A percentile compares a stretch with the other conserved stretches of the same genome.
These are phyloP conservation scores for Aquilaria yunnanensis DNA, from an alignment of 345 rosid genomes.

Conservation along the genomic window DNA sequence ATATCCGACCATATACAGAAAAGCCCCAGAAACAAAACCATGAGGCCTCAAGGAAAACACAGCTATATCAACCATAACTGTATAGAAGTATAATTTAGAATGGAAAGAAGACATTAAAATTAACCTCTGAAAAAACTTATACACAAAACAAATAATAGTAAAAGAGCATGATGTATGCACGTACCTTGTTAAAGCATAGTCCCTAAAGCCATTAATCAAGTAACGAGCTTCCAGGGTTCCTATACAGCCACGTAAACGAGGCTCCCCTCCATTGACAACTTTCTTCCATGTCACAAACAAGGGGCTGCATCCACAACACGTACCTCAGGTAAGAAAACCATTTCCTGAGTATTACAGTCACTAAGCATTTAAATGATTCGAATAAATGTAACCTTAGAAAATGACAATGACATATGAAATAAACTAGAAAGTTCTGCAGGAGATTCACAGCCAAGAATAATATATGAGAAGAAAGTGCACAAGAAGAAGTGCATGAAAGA, in stretches of 20 bases:
- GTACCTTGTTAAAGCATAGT: constrained; percentile 95
- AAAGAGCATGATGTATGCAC: too few relatives aligned
- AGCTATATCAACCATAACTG: too few relatives aligned
- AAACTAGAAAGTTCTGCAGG: neutral
- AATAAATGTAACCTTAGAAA: neutral
- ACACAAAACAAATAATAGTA: too few relatives aligned
- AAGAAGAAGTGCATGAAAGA: too few relatives aligned
- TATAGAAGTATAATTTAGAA: too few relatives aligned
- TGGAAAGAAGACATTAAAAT: too few relatives aligned
- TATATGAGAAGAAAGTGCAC: too few relatives aligned
- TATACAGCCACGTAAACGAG: constrained; percentile 97
- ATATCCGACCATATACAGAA: too few relatives aligned
- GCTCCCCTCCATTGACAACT: constrained; percentile 79
- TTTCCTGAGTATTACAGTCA: neutral
- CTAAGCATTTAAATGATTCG: neutral
- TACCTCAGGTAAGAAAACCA: constrained; percentile 8
- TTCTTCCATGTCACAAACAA: constrained; percentile 99
- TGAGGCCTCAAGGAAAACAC: too few relatives aligned
- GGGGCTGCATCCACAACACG: constrained; percentile 50
- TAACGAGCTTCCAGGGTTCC: constrained; percentile 88
- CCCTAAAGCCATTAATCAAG: constrained; percentile 80
- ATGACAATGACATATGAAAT: neutral
- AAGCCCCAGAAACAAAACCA: too few relatives aligned
- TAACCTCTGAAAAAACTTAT: too few relatives aligned
- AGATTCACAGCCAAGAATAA: neutral